These are phyloP conservation scores for Mycena haematopus DNA, from an alignment of 768 basidiomycete genomes.

Conservation along the genomic window DNA sequence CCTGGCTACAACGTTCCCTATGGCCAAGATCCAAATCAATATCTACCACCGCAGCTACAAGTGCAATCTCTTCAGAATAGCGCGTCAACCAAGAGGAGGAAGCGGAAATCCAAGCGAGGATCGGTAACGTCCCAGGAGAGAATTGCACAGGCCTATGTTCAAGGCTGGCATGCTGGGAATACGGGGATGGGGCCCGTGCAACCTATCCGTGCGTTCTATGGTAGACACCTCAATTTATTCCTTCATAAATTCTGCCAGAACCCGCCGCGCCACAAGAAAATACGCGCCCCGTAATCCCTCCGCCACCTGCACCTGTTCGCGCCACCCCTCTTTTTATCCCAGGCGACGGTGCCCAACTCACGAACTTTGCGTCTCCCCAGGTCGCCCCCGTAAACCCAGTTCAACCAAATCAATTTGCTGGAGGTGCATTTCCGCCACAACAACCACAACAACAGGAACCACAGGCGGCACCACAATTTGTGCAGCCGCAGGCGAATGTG, in stretches of 20 bases:
- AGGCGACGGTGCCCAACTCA: constrained; percentile 20
- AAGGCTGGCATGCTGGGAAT: constrained; percentile 20
- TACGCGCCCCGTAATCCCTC: constrained; percentile 9
- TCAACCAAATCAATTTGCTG: constrained; percentile 15
- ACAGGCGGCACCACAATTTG: constrained; percentile 5
- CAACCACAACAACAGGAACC: constrained; percentile 9
- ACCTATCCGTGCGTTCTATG: constrained; percentile 16
- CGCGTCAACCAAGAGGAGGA: constrained; percentile 14
- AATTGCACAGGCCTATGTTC: constrained; percentile 22
- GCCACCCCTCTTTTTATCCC: constrained; percentile 25
- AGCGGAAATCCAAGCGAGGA: constrained; percentile 19
- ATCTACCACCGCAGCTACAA: constrained; percentile 27
- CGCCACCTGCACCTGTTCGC: constrained; percentile 25
- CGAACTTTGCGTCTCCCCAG: constrained; percentile 24
- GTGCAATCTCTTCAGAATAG: not conserved
- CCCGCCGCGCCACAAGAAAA: constrained; percentile 20
- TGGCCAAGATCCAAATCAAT: constrained; percentile 20
- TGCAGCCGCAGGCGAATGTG: not conserved
- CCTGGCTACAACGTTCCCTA: constrained; percentile 24
- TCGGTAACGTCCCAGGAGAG: constrained; percentile 14
- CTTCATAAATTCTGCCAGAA: constrained; percentile 21
- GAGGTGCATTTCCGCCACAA: constrained; percentile 11
- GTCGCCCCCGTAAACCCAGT: constrained; percentile 1
- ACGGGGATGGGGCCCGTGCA: constrained; percentile 20
- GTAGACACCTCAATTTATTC: not conserved